phyloP scores from a whole-genome alignment of 1,284 basidiomycete genomes.

The Cryptococcus maquisensis region DNA sequence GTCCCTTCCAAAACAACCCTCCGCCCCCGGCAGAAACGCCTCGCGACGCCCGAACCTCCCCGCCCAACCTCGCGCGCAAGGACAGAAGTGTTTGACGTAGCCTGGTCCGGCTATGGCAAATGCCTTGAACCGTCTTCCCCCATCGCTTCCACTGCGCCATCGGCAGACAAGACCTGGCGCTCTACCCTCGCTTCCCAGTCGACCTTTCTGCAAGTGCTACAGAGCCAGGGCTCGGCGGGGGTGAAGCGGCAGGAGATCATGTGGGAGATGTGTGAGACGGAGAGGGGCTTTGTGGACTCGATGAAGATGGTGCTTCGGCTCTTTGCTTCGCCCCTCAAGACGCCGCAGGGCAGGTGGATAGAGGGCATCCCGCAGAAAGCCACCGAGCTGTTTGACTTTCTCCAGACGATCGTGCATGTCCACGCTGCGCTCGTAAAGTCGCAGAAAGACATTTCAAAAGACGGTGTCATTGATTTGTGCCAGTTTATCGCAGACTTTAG shows the following conservation, averaged over 20 bases:
- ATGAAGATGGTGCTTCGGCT: constrained; percentile 61
- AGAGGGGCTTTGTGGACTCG: constrained; percentile 63
- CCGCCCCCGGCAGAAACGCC: too few species aligned
- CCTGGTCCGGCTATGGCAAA: constrained; percentile 36
- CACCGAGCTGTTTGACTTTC: constrained; percentile 70
- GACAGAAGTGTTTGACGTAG: constrained; percentile 35
- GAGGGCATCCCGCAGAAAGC: constrained; percentile 66
- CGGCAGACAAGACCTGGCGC: constrained; percentile 26
- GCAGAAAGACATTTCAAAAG: not conserved
- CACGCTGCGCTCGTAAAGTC: constrained; percentile 50
- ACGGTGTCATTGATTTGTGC: constrained; percentile 55
- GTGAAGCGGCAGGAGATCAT: constrained; percentile 64
- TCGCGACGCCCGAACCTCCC: constrained; percentile 24
- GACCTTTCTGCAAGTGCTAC: constrained; percentile 17
- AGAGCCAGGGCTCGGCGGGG: constrained; percentile 52
- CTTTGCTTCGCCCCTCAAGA: constrained; percentile 70
- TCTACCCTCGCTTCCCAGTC: constrained; percentile 23
- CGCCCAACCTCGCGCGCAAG: constrained; percentile 23
- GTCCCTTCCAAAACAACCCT: too few species aligned
- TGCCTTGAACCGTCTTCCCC: constrained; percentile 24
- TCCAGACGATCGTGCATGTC: constrained; percentile 74
- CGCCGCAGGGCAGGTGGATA: constrained; percentile 67
- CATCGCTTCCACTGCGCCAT: constrained; percentile 11
- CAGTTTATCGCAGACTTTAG: constrained; percentile 60
- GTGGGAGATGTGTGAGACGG: constrained; percentile 63